These are phyloP conservation scores for Rhodotorula sp. DNA, from an alignment of 1,284 basidiomycete species.

Conservation along the genomic window DNA sequence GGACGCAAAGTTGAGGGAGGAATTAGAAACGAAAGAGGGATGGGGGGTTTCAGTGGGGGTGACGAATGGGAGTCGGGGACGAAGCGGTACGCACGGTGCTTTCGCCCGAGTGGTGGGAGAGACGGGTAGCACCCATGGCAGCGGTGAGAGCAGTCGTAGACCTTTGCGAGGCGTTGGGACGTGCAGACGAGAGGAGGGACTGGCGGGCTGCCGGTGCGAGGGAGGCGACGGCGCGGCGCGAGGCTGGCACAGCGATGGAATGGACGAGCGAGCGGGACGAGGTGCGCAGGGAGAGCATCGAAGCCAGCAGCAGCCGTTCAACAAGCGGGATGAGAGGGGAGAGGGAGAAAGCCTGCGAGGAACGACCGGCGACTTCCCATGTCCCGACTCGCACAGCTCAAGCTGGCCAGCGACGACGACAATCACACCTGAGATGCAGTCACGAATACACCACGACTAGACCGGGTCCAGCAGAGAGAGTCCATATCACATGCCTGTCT, in stretches of 20 bases:
- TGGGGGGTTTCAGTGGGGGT: not conserved
- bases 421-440: too few species aligned
- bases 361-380: not conserved
- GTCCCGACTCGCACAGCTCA: too few species aligned
- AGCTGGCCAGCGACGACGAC: not conserved
- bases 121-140: conserved; percentile 20
- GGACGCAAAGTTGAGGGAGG: not conserved
- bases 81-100: conserved; percentile 26
- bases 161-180: not conserved
- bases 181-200: not conserved
- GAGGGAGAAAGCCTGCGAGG: not conserved
- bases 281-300: conserved; percentile 1
- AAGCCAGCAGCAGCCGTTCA: too few species aligned
- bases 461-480: too few species aligned
- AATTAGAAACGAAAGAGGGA: not conserved
- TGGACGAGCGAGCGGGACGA: not conserved
- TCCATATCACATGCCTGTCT: too few species aligned
- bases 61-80: not conserved
- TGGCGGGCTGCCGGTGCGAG: not conserved
- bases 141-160: not conserved
- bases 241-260: not conserved
- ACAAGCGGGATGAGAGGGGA: not conserved
- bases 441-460: too few species aligned
- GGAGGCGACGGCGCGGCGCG: conserved; percentile 18
- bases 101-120: conserved; percentile 13